Conservation (phyloP, 2,329 filamentous ascomycete genomes). For the Chrysoporthe deuterocubensis region DNA sequence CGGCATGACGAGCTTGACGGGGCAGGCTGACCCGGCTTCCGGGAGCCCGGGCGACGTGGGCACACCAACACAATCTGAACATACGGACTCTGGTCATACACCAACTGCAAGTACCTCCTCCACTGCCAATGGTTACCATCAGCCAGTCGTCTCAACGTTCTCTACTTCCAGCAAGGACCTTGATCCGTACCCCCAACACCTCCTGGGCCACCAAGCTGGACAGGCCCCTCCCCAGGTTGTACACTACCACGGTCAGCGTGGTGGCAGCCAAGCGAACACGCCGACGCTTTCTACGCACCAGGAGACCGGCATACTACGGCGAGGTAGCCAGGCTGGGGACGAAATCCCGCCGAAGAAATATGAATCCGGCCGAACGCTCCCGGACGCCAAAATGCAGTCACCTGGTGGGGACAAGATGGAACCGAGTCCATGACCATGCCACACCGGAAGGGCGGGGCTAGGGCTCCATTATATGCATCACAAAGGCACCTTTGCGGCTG, state of each 20-base stretch:
- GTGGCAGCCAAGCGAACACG: constrained; percentile 69
- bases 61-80: constrained; percentile 66
- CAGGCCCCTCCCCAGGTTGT: constrained; percentile 68
- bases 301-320: constrained; percentile 50
- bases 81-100: constrained; percentile 51
- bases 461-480: not conserved
- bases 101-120: constrained; percentile 47
- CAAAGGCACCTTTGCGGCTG: constrained; percentile 7
- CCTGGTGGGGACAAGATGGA: constrained; percentile 34
- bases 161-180: constrained; percentile 73
- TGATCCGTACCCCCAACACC: constrained; percentile 69
- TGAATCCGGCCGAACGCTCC: constrained; percentile 46
- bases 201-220: constrained; percentile 64
- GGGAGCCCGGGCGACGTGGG: constrained; percentile 59
- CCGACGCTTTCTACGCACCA: constrained; percentile 60
- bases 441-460: not conserved
- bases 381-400: constrained; percentile 43
- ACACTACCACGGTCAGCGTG: constrained; percentile 69
- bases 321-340: constrained; percentile 52
- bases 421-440: constrained; percentile 18
- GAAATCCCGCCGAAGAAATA: constrained; percentile 38
- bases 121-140: constrained; percentile 66
- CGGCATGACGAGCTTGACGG: constrained; percentile 75
- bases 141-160: constrained; percentile 70
- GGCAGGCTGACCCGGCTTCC: constrained; percentile 58